phyloP scores from a whole-genome alignment of 2,329 filamentous ascomycete genomes.

The Nothomitra cinnamomea region DNA sequence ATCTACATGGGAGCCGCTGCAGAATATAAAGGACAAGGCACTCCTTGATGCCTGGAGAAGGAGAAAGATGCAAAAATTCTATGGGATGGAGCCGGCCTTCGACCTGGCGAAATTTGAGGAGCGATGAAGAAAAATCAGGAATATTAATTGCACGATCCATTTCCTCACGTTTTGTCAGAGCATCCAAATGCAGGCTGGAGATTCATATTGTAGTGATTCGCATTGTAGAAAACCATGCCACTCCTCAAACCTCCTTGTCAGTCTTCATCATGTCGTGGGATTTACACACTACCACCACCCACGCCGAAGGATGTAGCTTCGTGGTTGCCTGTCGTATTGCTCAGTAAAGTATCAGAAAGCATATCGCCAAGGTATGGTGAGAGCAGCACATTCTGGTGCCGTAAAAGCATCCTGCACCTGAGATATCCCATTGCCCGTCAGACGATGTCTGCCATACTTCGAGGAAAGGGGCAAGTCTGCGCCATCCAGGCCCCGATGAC shows the following conservation, averaged over 20 bases:
- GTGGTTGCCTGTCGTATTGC: too few relatives aligned
- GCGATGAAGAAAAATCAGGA: background rate
- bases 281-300: too few relatives aligned
- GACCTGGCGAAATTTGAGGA: background rate
- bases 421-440: background rate
- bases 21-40: background rate
- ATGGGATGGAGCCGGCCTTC: background rate
- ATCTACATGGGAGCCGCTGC: background rate
- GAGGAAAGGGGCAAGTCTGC: background rate
- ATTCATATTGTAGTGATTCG: background rate
- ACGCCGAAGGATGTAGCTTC: too few relatives aligned
- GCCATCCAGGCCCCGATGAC: background rate
- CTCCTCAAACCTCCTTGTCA: too few relatives aligned
- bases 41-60: background rate
- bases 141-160: background rate
- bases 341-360: too few relatives aligned
- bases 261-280: too few relatives aligned
- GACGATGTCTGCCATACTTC: background rate
- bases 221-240: background rate
- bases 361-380: background rate
- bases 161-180: background rate
- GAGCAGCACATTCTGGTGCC: too few relatives aligned
- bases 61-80: background rate
- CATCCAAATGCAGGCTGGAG: background rate
- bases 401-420: background rate